Evolutionary conservation across 108 stramenopile genomes (phyloP).

Genomic region (Nitzschia sp.): DNA sequence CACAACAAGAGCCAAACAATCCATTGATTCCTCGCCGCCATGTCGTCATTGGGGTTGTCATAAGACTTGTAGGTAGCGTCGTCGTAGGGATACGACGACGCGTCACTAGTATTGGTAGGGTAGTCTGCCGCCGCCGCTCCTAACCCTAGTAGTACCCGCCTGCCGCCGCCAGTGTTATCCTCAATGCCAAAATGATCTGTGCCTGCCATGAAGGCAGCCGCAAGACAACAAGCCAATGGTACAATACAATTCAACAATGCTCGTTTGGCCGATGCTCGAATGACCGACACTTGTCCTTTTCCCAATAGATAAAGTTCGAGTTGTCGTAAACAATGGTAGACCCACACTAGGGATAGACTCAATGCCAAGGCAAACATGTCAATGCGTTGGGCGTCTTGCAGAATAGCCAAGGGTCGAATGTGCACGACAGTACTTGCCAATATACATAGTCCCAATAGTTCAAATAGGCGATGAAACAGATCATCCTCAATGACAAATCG

Average conservation of each 20-base stretch:
- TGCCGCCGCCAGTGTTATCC: background rate
- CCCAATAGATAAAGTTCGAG: constrained; percentile 26
- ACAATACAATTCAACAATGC: background rate
- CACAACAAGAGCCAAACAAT: constrained; percentile 15
- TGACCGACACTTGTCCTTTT: constrained; percentile 12
- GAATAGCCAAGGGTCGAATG: constrained; percentile 32
- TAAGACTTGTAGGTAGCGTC: background rate
- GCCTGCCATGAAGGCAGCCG: constrained; percentile 29
- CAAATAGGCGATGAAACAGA: constrained; percentile 34
- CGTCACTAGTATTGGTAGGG: no score
- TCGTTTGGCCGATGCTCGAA: background rate
- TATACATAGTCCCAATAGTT: constrained; percentile 18
- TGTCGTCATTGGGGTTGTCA: background rate
- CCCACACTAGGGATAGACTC: constrained; percentile 7
- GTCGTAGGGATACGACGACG: background rate
- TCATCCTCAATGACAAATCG: constrained; percentile 38
- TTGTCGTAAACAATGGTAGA: constrained; percentile 12
- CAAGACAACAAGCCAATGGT: background rate
- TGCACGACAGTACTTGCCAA: constrained; percentile 31
- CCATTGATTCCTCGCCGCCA: background rate
- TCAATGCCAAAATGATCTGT: constrained; percentile 3
- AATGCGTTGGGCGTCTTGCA: constrained; percentile 21
- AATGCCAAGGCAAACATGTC: constrained; percentile 44
- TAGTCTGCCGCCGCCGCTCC: background rate
- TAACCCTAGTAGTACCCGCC: no score